Evolutionary conservation across 164 flowering plant species (phyloP), one percentile per base, ranked within the genome.

Genomic region (Umbellularia californica): DNA sequence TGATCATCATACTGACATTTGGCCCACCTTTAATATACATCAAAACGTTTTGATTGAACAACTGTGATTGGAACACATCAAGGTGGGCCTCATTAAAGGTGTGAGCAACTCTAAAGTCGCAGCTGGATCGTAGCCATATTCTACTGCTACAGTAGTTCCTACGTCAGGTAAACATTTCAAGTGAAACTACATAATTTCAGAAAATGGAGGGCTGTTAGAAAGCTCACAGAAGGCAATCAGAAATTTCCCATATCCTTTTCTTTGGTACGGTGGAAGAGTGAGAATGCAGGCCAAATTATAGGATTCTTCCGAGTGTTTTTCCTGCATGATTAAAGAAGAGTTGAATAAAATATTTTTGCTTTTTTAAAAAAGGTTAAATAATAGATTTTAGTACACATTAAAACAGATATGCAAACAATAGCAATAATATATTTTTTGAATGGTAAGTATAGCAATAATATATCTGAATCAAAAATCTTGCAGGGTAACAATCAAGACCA

Each of bases 211-310:
- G 64, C 47, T 24, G 68, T 58, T 11, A 73, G 69, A 75, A 33
- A 76, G 22, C 99, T 93, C 80, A 95, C 99, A 95, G 73, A 95
- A 95, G 62, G 99, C 98, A 79, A 95, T 95, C 33, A 95, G 84
- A 79, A 95, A 95, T 74, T 95, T 95, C 13, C 99, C 99, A 76
- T 95, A 95, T 84, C 99, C 99, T 82, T 95, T 95, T 80, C 99
- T 90, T 80, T 95, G 99, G 77, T 95, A 95, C 9, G 99, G 99
- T 69, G 99, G 99, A 80, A 95, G 96, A 15, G 99, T 95, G 68
- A 95, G 90, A 80, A 95, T 95, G 78, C 99, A 95, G 10, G 99
- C 99, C 80, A 95, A 85, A 83, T 95, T 95, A 78, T 92, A 93
- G 24, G 98, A 88, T 81, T 95, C 99, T 80, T 95, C 98, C 2